Percentiles rank a stretch among this genome's conserved stretches.
phyloP scores from a whole-genome alignment of 2,329 filamentous ascomycete genomes.

The Botrytis sinoallii region DNA sequence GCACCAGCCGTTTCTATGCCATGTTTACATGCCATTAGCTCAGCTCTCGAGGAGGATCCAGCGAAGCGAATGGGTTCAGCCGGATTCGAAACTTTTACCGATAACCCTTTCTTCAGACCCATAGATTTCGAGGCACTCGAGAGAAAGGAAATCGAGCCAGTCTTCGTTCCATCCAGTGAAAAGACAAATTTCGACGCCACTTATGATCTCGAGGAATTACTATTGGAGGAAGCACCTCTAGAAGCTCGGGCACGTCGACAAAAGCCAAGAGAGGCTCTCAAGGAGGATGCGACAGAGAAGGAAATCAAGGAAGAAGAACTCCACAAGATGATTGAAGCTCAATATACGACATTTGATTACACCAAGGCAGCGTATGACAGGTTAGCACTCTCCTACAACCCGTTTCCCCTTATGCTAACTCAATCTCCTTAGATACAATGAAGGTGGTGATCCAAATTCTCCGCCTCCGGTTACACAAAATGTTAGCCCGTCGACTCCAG shows the following conservation, averaged over 20 bases:
- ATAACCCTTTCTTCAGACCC: conserved; percentile 83
- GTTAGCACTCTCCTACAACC: conserved; percentile 44
- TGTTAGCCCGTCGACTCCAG: conserved; percentile 21
- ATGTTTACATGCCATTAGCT: conserved; percentile 85
- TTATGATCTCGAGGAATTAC: conserved; percentile 90
- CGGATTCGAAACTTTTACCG: conserved; percentile 77
- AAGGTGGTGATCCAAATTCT: conserved; percentile 34
- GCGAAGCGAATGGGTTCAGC: conserved; percentile 78
- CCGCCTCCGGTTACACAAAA: conserved; percentile 23
- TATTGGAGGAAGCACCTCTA: conserved; percentile 90
- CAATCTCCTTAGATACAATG: conserved; percentile 36
- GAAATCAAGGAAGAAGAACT: conserved; percentile 94
- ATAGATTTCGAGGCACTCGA: conserved; percentile 85
- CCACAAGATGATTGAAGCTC: conserved; percentile 87
- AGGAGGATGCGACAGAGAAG: conserved; percentile 90
- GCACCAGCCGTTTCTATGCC: conserved; percentile 83
- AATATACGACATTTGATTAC: conserved; percentile 96
- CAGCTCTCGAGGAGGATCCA: conserved; percentile 76
- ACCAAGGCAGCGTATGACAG: conserved; percentile 76
- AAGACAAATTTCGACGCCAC: conserved; percentile 99
- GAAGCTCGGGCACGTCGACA: conserved; percentile 90
- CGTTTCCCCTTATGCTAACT: conserved; percentile 22
- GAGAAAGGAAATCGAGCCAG: conserved; percentile 81
- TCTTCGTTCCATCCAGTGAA: conserved; percentile 90
- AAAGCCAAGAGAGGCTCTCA: conserved; percentile 86